A percentile compares a stretch with the other conserved stretches of the same genome.
These are phyloP conservation scores for Quercus robur DNA, from an alignment of 306 rosid genomes.

Conservation along the genomic window DNA sequence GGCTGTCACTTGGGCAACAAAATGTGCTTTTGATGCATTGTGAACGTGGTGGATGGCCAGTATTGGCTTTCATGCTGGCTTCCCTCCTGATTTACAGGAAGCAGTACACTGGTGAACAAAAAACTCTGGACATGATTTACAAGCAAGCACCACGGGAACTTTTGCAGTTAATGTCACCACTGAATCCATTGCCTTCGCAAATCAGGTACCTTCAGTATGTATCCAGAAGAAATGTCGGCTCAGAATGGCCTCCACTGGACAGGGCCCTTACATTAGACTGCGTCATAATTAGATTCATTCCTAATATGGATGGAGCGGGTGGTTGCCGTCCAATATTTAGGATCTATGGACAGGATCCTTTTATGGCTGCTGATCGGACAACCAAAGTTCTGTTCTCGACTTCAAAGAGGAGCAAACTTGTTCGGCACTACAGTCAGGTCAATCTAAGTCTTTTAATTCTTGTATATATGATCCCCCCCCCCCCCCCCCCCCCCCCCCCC, in stretches of 20 bases:
- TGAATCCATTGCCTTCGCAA: constrained; percentile 94
- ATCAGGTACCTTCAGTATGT: constrained; percentile 92
- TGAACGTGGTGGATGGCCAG: constrained; percentile 93
- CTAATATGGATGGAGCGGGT: constrained; percentile 77
- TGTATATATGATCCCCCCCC: neutral
- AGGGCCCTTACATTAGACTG: constrained; percentile 92
- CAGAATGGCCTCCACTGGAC: constrained; percentile 94
- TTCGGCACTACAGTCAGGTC: constrained; percentile 86
- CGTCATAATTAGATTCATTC: constrained; percentile 71
- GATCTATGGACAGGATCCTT: constrained; percentile 93
- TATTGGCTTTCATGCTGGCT: constrained; percentile 91
- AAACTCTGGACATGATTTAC: constrained; percentile 90
- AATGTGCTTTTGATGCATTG: constrained; percentile 91
- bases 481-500: neutral
- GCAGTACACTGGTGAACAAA: constrained; percentile 78
- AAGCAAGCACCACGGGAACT: constrained; percentile 90
- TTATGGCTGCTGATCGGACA: constrained; percentile 79
- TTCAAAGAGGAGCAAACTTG: constrained; percentile 82
- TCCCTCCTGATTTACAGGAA: constrained; percentile 87
- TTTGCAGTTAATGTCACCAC: constrained; percentile 85
- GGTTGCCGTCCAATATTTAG: constrained; percentile 95
- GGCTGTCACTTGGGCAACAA: constrained; percentile 85
- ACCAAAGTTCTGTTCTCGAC: constrained; percentile 90
- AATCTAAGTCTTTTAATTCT: constrained; percentile 20
- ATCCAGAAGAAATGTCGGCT: constrained; percentile 84